A percentile compares a stretch with the other conserved stretches of the same genome.
Conservation (phyloP, 345 rosid species). For the Balakata baccata region DNA sequence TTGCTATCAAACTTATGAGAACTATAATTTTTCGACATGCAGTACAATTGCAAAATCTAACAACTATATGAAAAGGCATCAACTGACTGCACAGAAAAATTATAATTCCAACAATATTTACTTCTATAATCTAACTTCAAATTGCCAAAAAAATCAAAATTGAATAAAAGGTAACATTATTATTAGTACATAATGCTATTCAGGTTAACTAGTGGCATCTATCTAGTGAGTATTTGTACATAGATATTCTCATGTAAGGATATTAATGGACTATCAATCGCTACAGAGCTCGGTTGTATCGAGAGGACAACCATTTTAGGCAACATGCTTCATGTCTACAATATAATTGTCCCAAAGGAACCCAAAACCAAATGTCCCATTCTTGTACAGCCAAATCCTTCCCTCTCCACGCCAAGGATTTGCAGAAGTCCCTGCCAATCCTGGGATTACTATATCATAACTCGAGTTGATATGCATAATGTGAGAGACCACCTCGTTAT, state of each 20-base stretch:
- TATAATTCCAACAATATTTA: no score
- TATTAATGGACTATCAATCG: conserved; percentile 18
- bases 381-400: conserved; percentile 72
- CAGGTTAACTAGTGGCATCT: conserved; percentile 4
- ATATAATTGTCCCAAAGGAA: conserved; percentile 64
- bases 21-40: no score
- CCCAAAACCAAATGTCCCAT: conserved; percentile 80
- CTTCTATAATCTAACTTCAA: no score
- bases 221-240: neutral
- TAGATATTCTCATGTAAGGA: neutral
- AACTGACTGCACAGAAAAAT: no score
- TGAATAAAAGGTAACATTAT: neutral
- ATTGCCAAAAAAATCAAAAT: neutral
- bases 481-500: conserved; percentile 42
- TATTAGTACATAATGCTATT: conserved; percentile 4
- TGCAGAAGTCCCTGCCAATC: conserved; percentile 29
- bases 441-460: conserved; percentile 46
- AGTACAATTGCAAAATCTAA: no score
- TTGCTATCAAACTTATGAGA: no score
- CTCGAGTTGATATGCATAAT: conserved; percentile 63
- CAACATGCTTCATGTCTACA: conserved; percentile 60
- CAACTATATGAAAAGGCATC: no score
- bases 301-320: conserved; percentile 53
- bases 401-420: conserved; percentile 52
- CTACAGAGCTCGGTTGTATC: conserved; percentile 32